Base-by-base conservation (phyloP, 495 filamentous ascomycete genomes). In the Halenospora varia region DNA sequence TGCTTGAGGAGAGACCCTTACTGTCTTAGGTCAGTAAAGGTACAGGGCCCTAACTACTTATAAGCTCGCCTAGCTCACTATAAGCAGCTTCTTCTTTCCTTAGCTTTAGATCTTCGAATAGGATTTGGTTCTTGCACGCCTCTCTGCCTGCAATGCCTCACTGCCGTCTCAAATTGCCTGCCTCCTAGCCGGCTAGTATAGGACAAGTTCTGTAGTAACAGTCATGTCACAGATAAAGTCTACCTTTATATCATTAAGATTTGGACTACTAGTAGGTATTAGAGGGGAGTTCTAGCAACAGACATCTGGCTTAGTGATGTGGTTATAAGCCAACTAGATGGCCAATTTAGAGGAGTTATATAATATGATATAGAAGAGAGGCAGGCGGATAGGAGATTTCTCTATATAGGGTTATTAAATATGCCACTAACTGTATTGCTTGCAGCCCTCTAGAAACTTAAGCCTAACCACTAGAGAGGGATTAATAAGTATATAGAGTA, bases 201-300 rank as follows among this genome's bases (percentile, higher is more conserved):
- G 79, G 3, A 74, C 48, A 11, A 58, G 59, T 2, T 57, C 62
- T 1, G 68, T 69, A 4, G 65, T 71, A 9, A 58, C n/a, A 9
- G 68, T 71, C 1, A 70, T 57, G 2, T 66, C 18, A 19, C 55
- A 74, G 44, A 62, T 77, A 75, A 25, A 65, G 3, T 57, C 61
- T 6, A 75, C 50, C 20, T 82, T 81, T 57, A 66, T 67, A 15
- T 20, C 18, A 2, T 57, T 81, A 18, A 56, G 69, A 19, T 59
- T 76, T 53, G 56, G 70, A 22, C 63, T 82, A 20, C 72, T 81
- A 62, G 75, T 82, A 1, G 76, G 75, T 46, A 70, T 77, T 55
- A 74, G 62, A 44, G 73, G 72, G 74, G 74, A 41, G 64, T 69
- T 26, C 75, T 71, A 17, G 63, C 39, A 20, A 4, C 4, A 53